Evolutionary conservation across 2,329 filamentous ascomycete genomes (phyloP), one percentile per base, ranked within the genome.

Genomic region (Ascochyta lentis): DNA sequence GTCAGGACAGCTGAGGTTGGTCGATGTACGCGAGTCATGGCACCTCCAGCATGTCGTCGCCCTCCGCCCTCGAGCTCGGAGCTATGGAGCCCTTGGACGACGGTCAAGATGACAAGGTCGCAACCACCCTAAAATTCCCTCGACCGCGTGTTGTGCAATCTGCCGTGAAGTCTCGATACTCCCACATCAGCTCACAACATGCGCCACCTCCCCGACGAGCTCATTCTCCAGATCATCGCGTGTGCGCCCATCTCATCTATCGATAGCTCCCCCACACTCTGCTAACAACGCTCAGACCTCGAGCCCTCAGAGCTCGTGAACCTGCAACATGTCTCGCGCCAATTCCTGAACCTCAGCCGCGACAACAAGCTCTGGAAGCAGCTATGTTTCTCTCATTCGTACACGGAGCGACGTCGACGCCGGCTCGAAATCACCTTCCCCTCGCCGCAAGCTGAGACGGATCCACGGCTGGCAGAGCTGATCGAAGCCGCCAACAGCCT

Each of bases 311-410:
- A 91, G 60, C 82, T 93, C 56, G 84, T 89, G 49, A 81, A 76
- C 46, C 78, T 94, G 29, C 91, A 93, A 75, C 81, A 84, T 16
- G 85, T 91, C 15, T 93, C 86, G 27, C 85, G 81, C 59, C 82
- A 81, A 37, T 84, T 94, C 57, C 82, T 88, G 29, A 75, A 79
- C 31, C 79, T 95, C 39, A 45, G 52, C 40, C 52, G 52, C 53
- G 91, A 96, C 70, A 84, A 89, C 65, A 83, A 81, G 35, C 79
- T 94, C 33, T 97, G 93, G 93, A 89, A 89, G 59, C 77, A 82
- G 3, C 82, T 88, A 69, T 93, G 89, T 72, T 91, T 95, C 72
- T 81, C 87, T 33, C 80, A 86, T 54, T 94, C 91, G 15, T 73
- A 81, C 31, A 88, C 88, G 71, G 84, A 89, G 66, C 78, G 80